Evolutionary conservation across 306 rosid species (phyloP), one percentile per base, ranked within the genome.

Genomic region (Biancaea sappan): DNA sequence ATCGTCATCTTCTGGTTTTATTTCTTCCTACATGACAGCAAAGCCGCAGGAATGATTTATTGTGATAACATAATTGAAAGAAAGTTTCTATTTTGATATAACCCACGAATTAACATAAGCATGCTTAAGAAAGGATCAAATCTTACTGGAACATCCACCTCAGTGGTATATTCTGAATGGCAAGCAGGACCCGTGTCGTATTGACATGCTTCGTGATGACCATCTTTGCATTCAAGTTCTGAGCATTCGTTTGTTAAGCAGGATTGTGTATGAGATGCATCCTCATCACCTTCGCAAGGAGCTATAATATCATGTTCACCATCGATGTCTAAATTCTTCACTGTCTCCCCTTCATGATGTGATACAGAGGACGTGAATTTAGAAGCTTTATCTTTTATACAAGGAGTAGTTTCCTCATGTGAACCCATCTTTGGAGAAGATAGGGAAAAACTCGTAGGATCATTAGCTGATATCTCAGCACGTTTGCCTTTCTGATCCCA

Each of bases 401-500:
- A 28, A 34, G 64, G 71, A 50, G 53, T 10, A 77, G 32, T 70
- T 82, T 82, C 73, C 60, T 65, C 75, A 19, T 11, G 69, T 25
- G 73, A 68, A 25, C 13, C 64, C 73, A 73, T 68, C 67, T 63
- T 84, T 2, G 35, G 53, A 66, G 66, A 6, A 38, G 38, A 35
- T 15, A 67, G 44, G 35, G 56, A 24, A 50, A 54, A 32, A 53
- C 47, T 43, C 52, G 10, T 41, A 22, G 28, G 47, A 34, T 73
- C 79, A 46, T 65, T 66, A 54, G 18, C 46, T 52, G 75, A 68
- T 72, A 75, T 12, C 71, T 43, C 19, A 58, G 71, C 77, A 65
- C 56, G 73, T 82, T 85, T 82, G 65, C 89, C 89, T 82, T 85
- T 85, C 76, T 51, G 83, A 48, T 82, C 89, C 89, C 86, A 85